Evolutionary conservation across 1,284 basidiomycete genomes (phyloP), one percentile per base, ranked within the genome.

Genomic region (Leccinum variabile): DNA sequence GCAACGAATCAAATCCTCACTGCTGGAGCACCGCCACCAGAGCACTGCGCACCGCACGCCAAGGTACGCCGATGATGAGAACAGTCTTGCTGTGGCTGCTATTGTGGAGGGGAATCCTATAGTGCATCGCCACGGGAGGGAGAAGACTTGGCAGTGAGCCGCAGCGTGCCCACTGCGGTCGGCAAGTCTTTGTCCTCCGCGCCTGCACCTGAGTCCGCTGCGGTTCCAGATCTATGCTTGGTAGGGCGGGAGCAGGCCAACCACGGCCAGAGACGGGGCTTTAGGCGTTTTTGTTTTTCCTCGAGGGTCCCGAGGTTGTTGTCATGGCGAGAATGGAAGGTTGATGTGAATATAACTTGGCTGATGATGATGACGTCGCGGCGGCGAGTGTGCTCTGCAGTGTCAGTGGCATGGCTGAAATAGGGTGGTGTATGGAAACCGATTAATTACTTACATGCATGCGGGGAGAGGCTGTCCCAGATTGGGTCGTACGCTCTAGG

Each of bases 91-190:
- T 50, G 22, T 50, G 49, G 4, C 22, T 5, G 22, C 22, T 25
- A 8, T 14, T 49, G 11, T 49, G 25, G 14, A 65, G 46, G 28
- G 70, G 71, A 10, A 63, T 56, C 46, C 56, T 44, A 22, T 70
- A 63, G 30, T 67, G 64, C 60, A 74, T 73, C 30, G 56, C 39
- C 64, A 69, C 64, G 30, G 72, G 57, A 35, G 66, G 11, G 67
- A 59, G 32, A 71, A 67, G 5, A 67, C 41, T 37, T 70, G 70
- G 33, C 57, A 67, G 28, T 68, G 68, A 25, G 72, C 71, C 41
- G 66, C 71, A 57, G 65, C 25, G 71, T 68, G 13, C 63, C 61
- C 11, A 74, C 68, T 56, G 63, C 57, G 55, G 72, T 63, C 13
- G 59, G 52, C 28, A 30, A 30, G 52, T 32, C 28, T 25, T 50